A percentile compares a stretch with the other conserved stretches of the same genome.
Conservation (phyloP, 192 early-diverging fungal species). For the Coemansia sp. region DNA sequence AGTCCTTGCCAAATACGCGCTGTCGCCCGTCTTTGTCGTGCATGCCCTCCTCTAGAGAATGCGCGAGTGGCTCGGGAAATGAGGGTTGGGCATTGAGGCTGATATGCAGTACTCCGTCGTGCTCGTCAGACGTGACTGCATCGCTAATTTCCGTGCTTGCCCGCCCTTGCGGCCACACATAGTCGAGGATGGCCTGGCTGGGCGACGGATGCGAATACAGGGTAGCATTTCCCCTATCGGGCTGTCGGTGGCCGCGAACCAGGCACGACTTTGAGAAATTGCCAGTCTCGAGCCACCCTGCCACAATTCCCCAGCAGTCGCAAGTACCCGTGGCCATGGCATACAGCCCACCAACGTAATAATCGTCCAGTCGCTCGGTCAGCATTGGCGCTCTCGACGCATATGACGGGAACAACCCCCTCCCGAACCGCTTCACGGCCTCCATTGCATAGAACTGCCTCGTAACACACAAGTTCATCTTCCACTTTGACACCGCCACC, state of each 20-base stretch:
- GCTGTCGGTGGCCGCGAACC: constrained; percentile 12
- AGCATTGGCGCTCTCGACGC: constrained; percentile 66
- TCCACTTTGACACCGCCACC: constrained; percentile 15
- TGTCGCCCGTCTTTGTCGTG: constrained; percentile 6
- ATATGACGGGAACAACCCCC: constrained; percentile 39
- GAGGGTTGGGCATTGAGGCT: not conserved
- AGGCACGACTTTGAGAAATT: constrained; percentile 26
- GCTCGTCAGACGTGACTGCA: constrained; percentile 5
- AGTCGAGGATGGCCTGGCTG: constrained; percentile 3
- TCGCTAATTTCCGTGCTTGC: constrained; percentile 6
- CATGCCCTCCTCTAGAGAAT: not conserved
- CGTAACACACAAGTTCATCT: constrained; percentile 32
- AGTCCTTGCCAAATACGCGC: constrained; percentile 12
- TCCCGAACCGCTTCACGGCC: constrained; percentile 51
- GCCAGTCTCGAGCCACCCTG: constrained; percentile 43
- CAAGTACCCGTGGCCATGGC: constrained; percentile 33
- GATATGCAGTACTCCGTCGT: constrained; percentile 12
- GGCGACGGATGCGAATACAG: not conserved
- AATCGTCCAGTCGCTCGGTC: constrained; percentile 65
- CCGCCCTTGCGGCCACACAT: not conserved
- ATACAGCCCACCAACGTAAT: constrained; percentile 66
- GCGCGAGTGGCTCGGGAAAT: not conserved
- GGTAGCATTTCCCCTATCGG: not conserved
- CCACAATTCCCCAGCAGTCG: constrained; percentile 35
- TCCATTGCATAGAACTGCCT: constrained; percentile 51